A percentile compares a stretch with the other conserved stretches of the same genome.
Evolutionary conservation across 768 basidiomycete species (phyloP).

Genomic region (Leccinum boreale): DNA sequence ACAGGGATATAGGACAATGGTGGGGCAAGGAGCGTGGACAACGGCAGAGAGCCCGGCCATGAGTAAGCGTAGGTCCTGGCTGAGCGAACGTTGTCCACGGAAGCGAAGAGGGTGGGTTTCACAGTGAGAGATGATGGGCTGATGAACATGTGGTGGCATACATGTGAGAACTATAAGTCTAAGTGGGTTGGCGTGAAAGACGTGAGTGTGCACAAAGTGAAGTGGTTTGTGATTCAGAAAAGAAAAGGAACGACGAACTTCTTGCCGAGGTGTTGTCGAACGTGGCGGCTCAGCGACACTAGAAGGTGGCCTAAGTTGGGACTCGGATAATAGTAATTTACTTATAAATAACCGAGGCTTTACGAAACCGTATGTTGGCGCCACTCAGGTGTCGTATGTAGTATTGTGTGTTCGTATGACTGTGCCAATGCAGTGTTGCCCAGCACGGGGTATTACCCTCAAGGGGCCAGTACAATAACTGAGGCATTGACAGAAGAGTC

Average conservation of each 20-base stretch:
- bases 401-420: too few species aligned
- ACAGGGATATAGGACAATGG: not conserved
- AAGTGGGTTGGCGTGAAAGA: slow-evolving; percentile 16
- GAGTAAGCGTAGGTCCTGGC: slow-evolving; percentile 5
- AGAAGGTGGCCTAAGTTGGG: not conserved
- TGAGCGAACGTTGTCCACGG: slow-evolving; percentile 5
- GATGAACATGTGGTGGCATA: slow-evolving; percentile 28
- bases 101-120: slow-evolving; percentile 12
- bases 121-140: slow-evolving; percentile 16
- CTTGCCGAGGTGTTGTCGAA: slow-evolving; percentile 11
- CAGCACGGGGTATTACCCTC: too few species aligned
- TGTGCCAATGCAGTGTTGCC: too few species aligned
- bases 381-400: not conserved
- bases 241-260: slow-evolving; percentile 11
- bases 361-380: slow-evolving; percentile 17
- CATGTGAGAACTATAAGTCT: slow-evolving; percentile 25
- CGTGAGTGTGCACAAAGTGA: slow-evolving; percentile 21
- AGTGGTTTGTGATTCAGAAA: slow-evolving; percentile 6
- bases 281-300: not conserved
- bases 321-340: not conserved
- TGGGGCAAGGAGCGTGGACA: slow-evolving; percentile 14
- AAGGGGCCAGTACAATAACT: too few species aligned
- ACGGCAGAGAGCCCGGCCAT: slow-evolving; percentile 15
- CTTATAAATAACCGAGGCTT: slow-evolving; percentile 18
- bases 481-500: too few species aligned